These are phyloP conservation scores for Plasmopara halstedii DNA, from an alignment of 352 stramenopile species.

Conservation along the genomic window DNA sequence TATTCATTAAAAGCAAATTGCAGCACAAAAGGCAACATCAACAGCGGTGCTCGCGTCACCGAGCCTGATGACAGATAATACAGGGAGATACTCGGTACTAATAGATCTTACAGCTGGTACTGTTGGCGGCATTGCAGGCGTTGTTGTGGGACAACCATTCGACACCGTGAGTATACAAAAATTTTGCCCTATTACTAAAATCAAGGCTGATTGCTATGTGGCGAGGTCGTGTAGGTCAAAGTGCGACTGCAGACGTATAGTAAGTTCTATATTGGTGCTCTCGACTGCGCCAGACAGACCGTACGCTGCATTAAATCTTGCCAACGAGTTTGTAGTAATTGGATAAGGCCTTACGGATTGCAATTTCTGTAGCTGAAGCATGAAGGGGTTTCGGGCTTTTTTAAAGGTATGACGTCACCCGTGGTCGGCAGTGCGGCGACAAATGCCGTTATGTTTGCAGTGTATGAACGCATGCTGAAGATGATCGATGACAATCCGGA, in stretches of 20 bases:
- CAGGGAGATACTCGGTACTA: slow-evolving; percentile 27
- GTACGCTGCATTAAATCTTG: slow-evolving; percentile 10
- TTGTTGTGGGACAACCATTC: slow-evolving; percentile 54
- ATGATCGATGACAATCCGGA: slow-evolving; percentile 48
- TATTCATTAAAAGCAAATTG: slow-evolving; percentile 13
- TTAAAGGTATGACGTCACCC: slow-evolving; percentile 79
- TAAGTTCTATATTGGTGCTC: slow-evolving; percentile 42
- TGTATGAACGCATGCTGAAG: slow-evolving; percentile 65
- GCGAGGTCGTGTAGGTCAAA: slow-evolving; percentile 37
- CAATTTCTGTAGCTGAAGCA: slow-evolving; percentile 27
- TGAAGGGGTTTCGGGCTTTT: slow-evolving; percentile 72
- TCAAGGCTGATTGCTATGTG: slow-evolving; percentile 3
- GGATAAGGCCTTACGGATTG: background rate
- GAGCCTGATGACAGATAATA: slow-evolving; percentile 20
- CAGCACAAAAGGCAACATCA: background rate
- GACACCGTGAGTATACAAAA: slow-evolving; percentile 43
- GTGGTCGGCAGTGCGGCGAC: slow-evolving; percentile 75
- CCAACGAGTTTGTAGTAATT: background rate
- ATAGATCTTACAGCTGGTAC: slow-evolving; percentile 42
- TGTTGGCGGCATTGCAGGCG: slow-evolving; percentile 40
- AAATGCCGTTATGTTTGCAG: slow-evolving; percentile 84
- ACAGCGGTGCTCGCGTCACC: slow-evolving; percentile 4
- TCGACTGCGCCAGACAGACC: slow-evolving; percentile 40
- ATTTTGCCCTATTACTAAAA: too few relatives aligned
- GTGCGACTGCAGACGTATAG: slow-evolving; percentile 52